A percentile compares a stretch with the other conserved stretches of the same genome.
Evolutionary conservation across 352 stramenopile species (phyloP).

Genomic region (Plasmopara viticola): DNA sequence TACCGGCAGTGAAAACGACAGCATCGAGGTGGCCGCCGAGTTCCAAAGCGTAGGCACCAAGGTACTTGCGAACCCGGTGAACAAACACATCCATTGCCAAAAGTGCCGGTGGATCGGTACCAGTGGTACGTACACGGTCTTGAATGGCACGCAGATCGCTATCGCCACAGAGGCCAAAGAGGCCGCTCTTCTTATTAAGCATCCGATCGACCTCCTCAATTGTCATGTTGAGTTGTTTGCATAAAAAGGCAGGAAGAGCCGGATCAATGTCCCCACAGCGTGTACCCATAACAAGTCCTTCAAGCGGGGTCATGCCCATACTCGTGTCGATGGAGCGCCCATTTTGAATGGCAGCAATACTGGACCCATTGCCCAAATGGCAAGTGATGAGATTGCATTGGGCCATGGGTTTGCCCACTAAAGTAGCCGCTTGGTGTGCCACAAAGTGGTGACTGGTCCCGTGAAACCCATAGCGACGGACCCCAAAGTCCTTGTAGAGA

Average conservation of each 20-base stretch:
- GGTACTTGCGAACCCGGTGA: constrained; percentile 84
- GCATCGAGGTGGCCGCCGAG: constrained; percentile 64
- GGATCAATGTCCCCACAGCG: constrained; percentile 83
- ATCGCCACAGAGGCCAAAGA: constrained; percentile 75
- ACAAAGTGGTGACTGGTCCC: constrained; percentile 87
- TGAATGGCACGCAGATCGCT: constrained; percentile 82
- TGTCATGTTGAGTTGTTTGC: constrained; percentile 58
- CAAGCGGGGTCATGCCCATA: constrained; percentile 87
- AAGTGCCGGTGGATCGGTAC: constrained; percentile 43
- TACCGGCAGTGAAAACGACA: constrained; percentile 87
- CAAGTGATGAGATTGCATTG: constrained; percentile 77
- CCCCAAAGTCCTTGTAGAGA: constrained; percentile 72
- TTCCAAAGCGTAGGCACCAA: constrained; percentile 75
- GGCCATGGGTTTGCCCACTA: constrained; percentile 49
- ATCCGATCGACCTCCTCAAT: constrained; percentile 75
- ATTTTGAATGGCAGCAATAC: constrained; percentile 67
- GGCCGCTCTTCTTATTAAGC: constrained; percentile 87
- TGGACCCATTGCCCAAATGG: constrained; percentile 85
- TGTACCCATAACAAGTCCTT: constrained; percentile 87
- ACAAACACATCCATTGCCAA: constrained; percentile 81
- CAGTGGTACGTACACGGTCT: constrained; percentile 36
- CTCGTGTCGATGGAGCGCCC: constrained; percentile 83
- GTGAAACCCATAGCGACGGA: constrained; percentile 89
- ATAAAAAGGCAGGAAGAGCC: constrained; percentile 71
- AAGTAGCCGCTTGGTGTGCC: constrained; percentile 51